A percentile compares a stretch with the other conserved stretches of the same genome.
Evolutionary conservation across 2,329 filamentous ascomycete genomes (phyloP).

Genomic region (Penicillium sp.): DNA sequence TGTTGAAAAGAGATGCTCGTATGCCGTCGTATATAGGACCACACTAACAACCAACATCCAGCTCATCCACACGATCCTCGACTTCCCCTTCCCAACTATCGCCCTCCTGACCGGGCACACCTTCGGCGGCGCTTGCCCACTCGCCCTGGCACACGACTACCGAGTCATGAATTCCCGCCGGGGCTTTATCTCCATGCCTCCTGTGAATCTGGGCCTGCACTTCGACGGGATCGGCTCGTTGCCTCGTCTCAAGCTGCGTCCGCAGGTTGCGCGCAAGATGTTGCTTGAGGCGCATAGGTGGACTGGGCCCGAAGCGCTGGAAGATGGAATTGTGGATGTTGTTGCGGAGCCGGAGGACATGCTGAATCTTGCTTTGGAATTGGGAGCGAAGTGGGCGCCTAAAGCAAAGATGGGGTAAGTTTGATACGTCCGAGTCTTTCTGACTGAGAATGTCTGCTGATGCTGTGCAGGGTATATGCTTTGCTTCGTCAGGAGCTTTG

Average conservation of each 20-base stretch:
- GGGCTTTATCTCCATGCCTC: slow-evolving; percentile 52
- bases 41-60: slow-evolving; percentile 9
- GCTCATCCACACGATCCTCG: slow-evolving; percentile 49
- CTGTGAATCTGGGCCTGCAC: slow-evolving; percentile 54
- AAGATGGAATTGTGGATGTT: slow-evolving; percentile 55
- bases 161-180: slow-evolving; percentile 48
- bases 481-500: slow-evolving; percentile 52
- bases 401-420: slow-evolving; percentile 33
- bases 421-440: not conserved
- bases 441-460: not conserved
- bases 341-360: slow-evolving; percentile 50
- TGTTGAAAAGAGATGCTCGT: not conserved
- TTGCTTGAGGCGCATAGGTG: slow-evolving; percentile 55
- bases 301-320: slow-evolving; percentile 52
- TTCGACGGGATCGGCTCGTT: slow-evolving; percentile 56
- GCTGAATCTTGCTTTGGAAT: slow-evolving; percentile 45
- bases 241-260: slow-evolving; percentile 51
- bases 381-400: slow-evolving; percentile 44
- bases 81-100: slow-evolving; percentile 50
- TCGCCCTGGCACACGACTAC: slow-evolving; percentile 49
- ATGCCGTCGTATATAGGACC: slow-evolving; percentile 17
- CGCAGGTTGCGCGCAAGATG: slow-evolving; percentile 55
- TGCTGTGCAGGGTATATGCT: slow-evolving; percentile 44
- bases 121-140: slow-evolving; percentile 50
- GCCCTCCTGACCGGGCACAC: slow-evolving; percentile 50